phyloP scores from a whole-genome alignment of 2,329 filamentous ascomycete species.

The Verticillium longisporum region DNA sequence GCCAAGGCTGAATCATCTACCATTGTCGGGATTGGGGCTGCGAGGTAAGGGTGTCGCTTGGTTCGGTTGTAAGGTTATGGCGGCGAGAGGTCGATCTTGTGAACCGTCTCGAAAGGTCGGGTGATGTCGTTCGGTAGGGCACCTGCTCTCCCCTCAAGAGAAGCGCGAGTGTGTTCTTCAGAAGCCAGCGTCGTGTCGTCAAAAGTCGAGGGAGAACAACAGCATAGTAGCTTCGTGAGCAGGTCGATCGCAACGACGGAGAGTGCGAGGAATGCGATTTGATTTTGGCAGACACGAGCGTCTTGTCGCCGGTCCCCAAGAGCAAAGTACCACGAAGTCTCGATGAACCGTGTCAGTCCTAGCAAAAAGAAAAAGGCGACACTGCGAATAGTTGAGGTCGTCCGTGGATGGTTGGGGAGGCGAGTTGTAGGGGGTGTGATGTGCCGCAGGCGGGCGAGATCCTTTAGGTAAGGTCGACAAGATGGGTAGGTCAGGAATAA shows the following conservation, averaged over 20 bases:
- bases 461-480: neutral
- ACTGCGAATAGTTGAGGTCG: neutral
- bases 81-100: neutral
- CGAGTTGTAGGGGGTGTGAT: neutral
- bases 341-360: neutral
- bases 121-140: neutral
- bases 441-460: neutral
- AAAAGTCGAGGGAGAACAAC: neutral
- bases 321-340: neutral
- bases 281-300: neutral
- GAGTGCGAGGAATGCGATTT: neutral
- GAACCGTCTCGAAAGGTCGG: neutral
- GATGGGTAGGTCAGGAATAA: neutral
- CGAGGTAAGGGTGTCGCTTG: neutral
- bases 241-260: neutral
- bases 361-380: neutral
- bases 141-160: too few species aligned
- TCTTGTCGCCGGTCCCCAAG: neutral
- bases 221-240: neutral
- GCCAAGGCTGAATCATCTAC: slow-evolving; percentile 49
- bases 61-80: neutral
- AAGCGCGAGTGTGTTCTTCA: too few species aligned
- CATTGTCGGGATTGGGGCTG: slow-evolving; percentile 25
- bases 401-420: neutral
- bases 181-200: neutral